phyloP scores from a whole-genome alignment of 2,329 filamentous ascomycete genomes.

The Ophiosphaerella narmari region DNA sequence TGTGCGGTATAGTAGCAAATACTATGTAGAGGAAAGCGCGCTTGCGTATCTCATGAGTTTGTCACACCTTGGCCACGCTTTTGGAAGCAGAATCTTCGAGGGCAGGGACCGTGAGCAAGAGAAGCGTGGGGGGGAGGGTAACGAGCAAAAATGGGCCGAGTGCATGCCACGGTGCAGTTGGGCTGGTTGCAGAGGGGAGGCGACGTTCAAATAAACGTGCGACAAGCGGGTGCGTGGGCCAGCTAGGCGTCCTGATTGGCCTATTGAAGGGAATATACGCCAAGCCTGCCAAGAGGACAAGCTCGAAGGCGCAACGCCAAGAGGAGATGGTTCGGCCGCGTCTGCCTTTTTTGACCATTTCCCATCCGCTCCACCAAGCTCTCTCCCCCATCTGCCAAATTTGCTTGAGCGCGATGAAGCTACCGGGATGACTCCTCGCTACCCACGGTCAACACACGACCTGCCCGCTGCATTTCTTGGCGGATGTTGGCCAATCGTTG shows the following conservation, averaged over 20 bases:
- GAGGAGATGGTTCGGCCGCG: not conserved
- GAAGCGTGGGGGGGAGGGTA: slow-evolving; percentile 2
- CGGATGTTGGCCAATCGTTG: slow-evolving; percentile 16
- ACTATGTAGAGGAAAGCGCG: not conserved
- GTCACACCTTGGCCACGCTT: not conserved
- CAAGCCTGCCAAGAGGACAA: not conserved
- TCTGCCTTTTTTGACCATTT: not conserved
- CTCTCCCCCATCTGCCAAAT: slow-evolving; percentile 3
- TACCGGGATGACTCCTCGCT: not conserved
- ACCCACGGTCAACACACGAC: not conserved
- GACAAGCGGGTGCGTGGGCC: not conserved
- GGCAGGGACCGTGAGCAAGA: not conserved
- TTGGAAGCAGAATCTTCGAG: not conserved
- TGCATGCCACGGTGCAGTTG: not conserved
- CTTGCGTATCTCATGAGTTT: not conserved
- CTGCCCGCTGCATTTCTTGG: slow-evolving; percentile 3
- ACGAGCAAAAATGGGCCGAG: not conserved
- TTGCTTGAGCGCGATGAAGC: slow-evolving; percentile 9
- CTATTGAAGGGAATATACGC: not conserved
- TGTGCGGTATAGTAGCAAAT: not conserved
- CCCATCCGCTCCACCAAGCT: slow-evolving; percentile 4
- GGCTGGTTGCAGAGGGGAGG: not conserved
- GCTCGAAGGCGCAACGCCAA: not conserved
- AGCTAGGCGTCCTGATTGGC: slow-evolving; percentile 1
- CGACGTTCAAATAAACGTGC: slow-evolving; percentile 3